Evolutionary conservation across 2,329 filamentous ascomycete genomes (phyloP).

Genomic region (Colletotrichum tofieldiae): DNA sequence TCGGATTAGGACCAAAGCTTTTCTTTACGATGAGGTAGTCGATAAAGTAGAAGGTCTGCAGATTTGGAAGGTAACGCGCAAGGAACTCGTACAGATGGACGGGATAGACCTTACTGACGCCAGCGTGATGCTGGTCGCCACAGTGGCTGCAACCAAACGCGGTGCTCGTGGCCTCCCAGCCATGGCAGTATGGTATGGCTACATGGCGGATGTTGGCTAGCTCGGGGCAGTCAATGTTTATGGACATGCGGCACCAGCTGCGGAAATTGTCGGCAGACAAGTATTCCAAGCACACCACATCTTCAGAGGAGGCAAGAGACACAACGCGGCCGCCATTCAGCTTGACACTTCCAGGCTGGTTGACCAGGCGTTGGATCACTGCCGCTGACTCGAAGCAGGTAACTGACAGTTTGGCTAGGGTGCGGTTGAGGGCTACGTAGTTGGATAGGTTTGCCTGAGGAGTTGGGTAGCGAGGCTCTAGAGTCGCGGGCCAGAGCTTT

Average conservation of each 20-base stretch:
- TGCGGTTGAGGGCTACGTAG: constrained; percentile 48
- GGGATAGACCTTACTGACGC: constrained; percentile 52
- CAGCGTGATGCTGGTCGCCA: constrained; percentile 50
- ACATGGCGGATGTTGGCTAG: constrained; percentile 56
- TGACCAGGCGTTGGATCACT: constrained; percentile 26
- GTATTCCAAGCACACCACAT: constrained; percentile 56
- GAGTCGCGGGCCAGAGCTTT: constrained; percentile 41
- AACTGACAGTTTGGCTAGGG: constrained; percentile 32
- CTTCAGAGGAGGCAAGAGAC: constrained; percentile 49
- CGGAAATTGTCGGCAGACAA: constrained; percentile 50
- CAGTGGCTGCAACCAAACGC: constrained; percentile 52
- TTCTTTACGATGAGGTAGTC: constrained; percentile 60
- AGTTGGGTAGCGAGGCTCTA: constrained; percentile 49
- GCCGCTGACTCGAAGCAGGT: constrained; percentile 36
- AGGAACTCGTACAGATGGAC: constrained; percentile 62
- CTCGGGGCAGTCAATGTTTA: constrained; percentile 48
- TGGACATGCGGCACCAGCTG: constrained; percentile 48
- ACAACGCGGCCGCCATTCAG: constrained; percentile 49
- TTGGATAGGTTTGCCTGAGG: constrained; percentile 53
- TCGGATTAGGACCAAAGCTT: background rate
- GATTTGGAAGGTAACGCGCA: constrained; percentile 57
- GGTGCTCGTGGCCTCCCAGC: constrained; percentile 55
- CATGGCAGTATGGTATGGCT: constrained; percentile 60
- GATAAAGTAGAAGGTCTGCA: constrained; percentile 62
- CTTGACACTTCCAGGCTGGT: constrained; percentile 45